Percentiles rank a stretch among this genome's conserved stretches.
Conservation (phyloP, 805 yeast genomes). For the Nakazawaea ambrosiae region DNA sequence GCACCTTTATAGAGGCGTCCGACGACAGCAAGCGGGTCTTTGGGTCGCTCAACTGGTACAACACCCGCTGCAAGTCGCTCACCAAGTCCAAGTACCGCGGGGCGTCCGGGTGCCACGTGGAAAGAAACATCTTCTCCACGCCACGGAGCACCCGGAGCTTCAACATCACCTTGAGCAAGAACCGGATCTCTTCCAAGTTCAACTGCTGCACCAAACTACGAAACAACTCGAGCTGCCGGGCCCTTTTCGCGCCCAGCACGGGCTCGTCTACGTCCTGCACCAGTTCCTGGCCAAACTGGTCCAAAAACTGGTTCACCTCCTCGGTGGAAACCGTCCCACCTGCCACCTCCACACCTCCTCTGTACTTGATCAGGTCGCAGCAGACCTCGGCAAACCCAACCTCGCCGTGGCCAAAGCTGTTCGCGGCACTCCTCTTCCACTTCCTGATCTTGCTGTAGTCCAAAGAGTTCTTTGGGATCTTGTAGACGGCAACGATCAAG, state of each 20-base stretch:
- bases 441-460: constrained; percentile 45
- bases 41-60: constrained; percentile 51
- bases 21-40: constrained; percentile 30
- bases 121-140: constrained; percentile 51
- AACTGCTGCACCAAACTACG: constrained; percentile 43
- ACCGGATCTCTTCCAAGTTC: constrained; percentile 57
- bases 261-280: too few relatives aligned
- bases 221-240: constrained; percentile 40
- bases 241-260: constrained; percentile 24
- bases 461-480: constrained; percentile 51
- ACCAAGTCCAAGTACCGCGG: constrained; percentile 56
- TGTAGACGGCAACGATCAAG: constrained; percentile 41
- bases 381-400: constrained; percentile 42
- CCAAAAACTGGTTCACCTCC: constrained; percentile 41
- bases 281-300: constrained; percentile 33
- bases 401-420: constrained; percentile 21
- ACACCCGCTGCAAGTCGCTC: constrained; percentile 52
- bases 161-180: constrained; percentile 61
- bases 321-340: constrained; percentile 35
- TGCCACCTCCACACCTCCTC: constrained; percentile 32
- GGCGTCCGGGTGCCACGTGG: constrained; percentile 77
- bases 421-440: constrained; percentile 40
- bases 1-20: constrained; percentile 35
- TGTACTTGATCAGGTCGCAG: constrained; percentile 39
- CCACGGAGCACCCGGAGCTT: constrained; percentile 54